Evolutionary conservation across 306 rosid genomes (phyloP).

Genomic region (Lotus japonicus): DNA sequence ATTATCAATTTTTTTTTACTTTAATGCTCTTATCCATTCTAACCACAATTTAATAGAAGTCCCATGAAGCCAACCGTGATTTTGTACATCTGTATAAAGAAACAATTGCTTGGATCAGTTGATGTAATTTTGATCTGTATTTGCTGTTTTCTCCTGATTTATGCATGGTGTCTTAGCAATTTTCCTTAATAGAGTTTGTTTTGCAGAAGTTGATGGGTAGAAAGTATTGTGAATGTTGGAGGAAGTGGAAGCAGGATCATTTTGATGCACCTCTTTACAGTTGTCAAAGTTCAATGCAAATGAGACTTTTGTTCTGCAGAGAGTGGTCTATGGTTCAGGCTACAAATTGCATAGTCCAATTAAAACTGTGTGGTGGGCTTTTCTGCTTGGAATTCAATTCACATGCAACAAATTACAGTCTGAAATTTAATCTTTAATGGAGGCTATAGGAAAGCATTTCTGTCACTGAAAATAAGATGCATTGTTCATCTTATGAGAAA

Average conservation of each 20-base stretch:
- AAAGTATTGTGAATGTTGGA: slow-evolving; percentile 13
- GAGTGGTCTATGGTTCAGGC: not conserved
- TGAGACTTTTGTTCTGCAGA: slow-evolving; percentile 1
- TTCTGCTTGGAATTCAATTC: slow-evolving; percentile 11
- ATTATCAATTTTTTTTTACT: not conserved
- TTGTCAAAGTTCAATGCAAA: not conserved
- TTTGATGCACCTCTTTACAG: not conserved
- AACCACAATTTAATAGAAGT: not conserved
- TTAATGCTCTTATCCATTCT: slow-evolving; percentile 13
- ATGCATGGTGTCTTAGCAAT: not conserved
- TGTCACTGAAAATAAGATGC: not conserved
- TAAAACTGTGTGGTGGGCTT: not conserved
- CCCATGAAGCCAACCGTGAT: not conserved
- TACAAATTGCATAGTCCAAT: slow-evolving; percentile 2
- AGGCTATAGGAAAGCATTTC: not conserved
- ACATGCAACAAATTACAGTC: not conserved
- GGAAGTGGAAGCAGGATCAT: slow-evolving; percentile 2
- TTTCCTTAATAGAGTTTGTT: slow-evolving; percentile 7
- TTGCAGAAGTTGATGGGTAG: slow-evolving; percentile 28
- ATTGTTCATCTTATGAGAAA: not conserved
- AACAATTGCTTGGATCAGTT: not conserved
- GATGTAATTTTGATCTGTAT: not conserved
- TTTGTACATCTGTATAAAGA: not conserved
- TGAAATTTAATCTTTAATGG: not conserved
- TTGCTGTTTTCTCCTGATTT: not conserved